These are phyloP conservation scores for Linderniella brevidens DNA, from an alignment of 257 asterid species.

Conservation along the genomic window DNA sequence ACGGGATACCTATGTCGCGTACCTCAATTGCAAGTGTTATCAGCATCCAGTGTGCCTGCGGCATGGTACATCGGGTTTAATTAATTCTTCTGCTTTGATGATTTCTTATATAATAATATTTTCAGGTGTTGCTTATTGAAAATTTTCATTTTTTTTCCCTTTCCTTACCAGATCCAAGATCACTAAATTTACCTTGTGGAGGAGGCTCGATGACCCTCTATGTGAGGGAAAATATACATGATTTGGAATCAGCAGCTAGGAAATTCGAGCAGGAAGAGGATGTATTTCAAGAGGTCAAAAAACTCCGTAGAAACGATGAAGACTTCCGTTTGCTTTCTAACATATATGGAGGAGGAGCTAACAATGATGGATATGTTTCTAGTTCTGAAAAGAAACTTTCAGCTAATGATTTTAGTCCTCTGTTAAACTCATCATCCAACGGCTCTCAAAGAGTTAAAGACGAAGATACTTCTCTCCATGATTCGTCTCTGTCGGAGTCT, in stretches of 20 bases:
- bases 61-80: slow-evolving; percentile 41
- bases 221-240: slow-evolving; percentile 55
- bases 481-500: slow-evolving; percentile 11
- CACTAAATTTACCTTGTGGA: slow-evolving; percentile 45
- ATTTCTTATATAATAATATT: background rate
- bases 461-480: slow-evolving; percentile 11
- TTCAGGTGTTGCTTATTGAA: slow-evolving; percentile 8
- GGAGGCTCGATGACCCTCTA: slow-evolving; percentile 24
- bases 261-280: slow-evolving; percentile 61
- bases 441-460: slow-evolving; percentile 11
- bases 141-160: background rate
- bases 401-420: background rate
- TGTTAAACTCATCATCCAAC: slow-evolving; percentile 8
- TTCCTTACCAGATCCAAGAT: slow-evolving; percentile 35
- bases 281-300: slow-evolving; percentile 37
- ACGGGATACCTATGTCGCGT: slow-evolving; percentile 86
- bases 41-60: slow-evolving; percentile 83
- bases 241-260: slow-evolving; percentile 62
- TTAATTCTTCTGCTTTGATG: slow-evolving; percentile 5
- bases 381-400: slow-evolving; percentile 24
- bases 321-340: slow-evolving; percentile 29
- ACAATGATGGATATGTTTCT: slow-evolving; percentile 40
- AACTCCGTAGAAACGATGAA: slow-evolving; percentile 21
- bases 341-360: slow-evolving; percentile 31
- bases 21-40: slow-evolving; percentile 61